phyloP scores from a whole-genome alignment of 2,329 filamentous ascomycete species.

The Xylariaceae sp. region DNA sequence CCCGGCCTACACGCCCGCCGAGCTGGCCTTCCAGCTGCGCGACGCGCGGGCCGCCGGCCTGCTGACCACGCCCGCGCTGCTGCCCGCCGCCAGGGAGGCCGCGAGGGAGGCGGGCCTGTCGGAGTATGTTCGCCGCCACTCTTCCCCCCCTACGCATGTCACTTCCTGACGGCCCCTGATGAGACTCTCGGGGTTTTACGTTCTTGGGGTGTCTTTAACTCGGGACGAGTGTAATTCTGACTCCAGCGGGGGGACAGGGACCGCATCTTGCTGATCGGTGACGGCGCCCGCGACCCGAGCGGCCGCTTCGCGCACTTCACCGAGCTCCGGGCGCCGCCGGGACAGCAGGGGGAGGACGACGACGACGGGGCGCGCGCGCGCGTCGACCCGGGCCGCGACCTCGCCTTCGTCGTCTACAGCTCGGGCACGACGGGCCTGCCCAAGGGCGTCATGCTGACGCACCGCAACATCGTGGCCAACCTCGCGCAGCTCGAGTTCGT shows the following conservation, averaged over 20 bases:
- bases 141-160: too few species aligned
- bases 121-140: too few species aligned
- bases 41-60: constrained; percentile 70
- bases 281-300: constrained; percentile 51
- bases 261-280: constrained; percentile 69
- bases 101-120: constrained; percentile 63
- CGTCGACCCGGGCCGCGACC: constrained; percentile 60
- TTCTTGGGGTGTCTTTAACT: too few species aligned
- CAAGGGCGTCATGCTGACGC: constrained; percentile 84
- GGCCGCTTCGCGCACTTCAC: constrained; percentile 64
- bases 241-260: too few species aligned
- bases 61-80: constrained; percentile 62
- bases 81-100: constrained; percentile 59
- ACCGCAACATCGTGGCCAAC: constrained; percentile 77
- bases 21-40: constrained; percentile 76
- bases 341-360: too few species aligned
- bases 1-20: constrained; percentile 74
- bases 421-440: constrained; percentile 86
- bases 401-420: constrained; percentile 81
- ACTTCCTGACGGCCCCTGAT: too few species aligned
- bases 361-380: constrained; percentile 53
- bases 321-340: constrained; percentile 55
- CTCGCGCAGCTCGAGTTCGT: constrained; percentile 45
- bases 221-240: too few species aligned
- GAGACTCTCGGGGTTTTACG: too few species aligned